Evolutionary conservation across 345 rosid genomes (phyloP).

Genomic region (Brassica rapa): DNA sequence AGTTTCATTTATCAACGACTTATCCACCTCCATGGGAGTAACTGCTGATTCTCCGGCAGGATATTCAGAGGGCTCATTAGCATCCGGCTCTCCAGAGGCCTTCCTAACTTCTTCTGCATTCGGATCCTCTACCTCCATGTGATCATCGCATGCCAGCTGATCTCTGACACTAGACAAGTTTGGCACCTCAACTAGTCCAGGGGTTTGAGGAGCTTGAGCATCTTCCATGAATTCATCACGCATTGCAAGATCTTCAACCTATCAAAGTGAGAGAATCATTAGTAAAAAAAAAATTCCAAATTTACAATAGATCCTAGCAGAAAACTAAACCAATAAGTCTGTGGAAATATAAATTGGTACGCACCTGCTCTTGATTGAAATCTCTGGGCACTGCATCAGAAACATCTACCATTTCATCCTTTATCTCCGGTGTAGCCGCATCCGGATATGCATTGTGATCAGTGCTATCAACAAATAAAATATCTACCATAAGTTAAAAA

Average conservation of each 20-base stretch:
- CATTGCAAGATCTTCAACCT: conserved; percentile 54
- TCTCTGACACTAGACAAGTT: conserved; percentile 66
- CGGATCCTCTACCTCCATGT: conserved; percentile 60
- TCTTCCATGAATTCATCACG: conserved; percentile 58
- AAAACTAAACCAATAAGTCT: conserved; percentile 7
- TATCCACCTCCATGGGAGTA: conserved; percentile 38
- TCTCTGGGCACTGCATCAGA: conserved; percentile 49
- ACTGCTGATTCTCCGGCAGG: conserved; percentile 39
- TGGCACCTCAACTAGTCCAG: conserved; percentile 79
- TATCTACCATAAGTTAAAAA: conserved; percentile 19
- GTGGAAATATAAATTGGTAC: conserved; percentile 15
- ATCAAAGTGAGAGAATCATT: conserved; percentile 38
- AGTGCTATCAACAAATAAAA: conserved; percentile 51
- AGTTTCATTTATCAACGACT: conserved; percentile 38
- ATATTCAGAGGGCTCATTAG: conserved; percentile 40
- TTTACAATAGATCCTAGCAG: background rate
- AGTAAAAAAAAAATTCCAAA: too few species aligned
- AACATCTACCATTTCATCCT: conserved; percentile 35
- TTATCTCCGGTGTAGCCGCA: conserved; percentile 40
- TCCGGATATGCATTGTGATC: conserved; percentile 51
- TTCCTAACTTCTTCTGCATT: conserved; percentile 45
- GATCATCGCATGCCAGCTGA: conserved; percentile 67
- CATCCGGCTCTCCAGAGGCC: conserved; percentile 41
- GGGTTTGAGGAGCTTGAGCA: conserved; percentile 93
- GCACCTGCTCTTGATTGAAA: conserved; percentile 63